Conservation (phyloP, 305 asterid species). For the Euphrasia arctica region DNA sequence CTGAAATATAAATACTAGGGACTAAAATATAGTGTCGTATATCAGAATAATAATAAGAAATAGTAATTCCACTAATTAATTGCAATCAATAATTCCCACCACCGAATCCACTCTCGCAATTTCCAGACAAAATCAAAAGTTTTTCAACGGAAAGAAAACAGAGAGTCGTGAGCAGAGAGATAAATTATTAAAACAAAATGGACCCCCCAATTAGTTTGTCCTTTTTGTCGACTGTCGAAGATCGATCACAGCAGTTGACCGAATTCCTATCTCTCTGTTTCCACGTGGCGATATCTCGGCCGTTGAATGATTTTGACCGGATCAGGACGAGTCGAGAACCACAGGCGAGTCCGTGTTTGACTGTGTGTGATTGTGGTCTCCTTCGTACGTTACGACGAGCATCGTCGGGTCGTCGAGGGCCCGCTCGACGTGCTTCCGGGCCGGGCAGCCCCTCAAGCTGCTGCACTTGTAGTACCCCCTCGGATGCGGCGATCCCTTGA, state of each 20-base stretch:
- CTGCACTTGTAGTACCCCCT: constrained; percentile 97
- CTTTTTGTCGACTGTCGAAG: too few relatives aligned
- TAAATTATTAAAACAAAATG: neutral
- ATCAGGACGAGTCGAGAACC: constrained; percentile 70
- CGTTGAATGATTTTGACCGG: too few relatives aligned
- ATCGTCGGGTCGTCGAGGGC: constrained; percentile 83
- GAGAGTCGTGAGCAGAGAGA: constrained; percentile 33
- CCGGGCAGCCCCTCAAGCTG: constrained; percentile 94
- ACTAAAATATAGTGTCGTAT: too few relatives aligned
- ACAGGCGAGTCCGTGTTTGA: constrained; percentile 60
- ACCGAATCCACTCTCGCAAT: constrained; percentile 35
- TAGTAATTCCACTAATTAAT: constrained; percentile 18
- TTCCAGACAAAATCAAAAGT: constrained; percentile 30
- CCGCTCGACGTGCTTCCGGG: constrained; percentile 90
- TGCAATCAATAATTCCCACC: constrained; percentile 43
- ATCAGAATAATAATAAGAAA: too few relatives aligned
- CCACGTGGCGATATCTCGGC: neutral
- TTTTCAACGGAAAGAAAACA: constrained; percentile 33
- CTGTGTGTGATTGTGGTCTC: constrained; percentile 72
- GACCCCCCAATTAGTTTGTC: too few relatives aligned
- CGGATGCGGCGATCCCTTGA: constrained; percentile 96
- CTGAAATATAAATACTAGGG: too few relatives aligned
- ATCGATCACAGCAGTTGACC: too few relatives aligned
- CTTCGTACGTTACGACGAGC: constrained; percentile 84
- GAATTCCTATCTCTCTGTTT: neutral